Evolutionary conservation across 225 moss, liverwort and hornwort species (phyloP).

Genomic region (Sphagnum tenellum): DNA sequence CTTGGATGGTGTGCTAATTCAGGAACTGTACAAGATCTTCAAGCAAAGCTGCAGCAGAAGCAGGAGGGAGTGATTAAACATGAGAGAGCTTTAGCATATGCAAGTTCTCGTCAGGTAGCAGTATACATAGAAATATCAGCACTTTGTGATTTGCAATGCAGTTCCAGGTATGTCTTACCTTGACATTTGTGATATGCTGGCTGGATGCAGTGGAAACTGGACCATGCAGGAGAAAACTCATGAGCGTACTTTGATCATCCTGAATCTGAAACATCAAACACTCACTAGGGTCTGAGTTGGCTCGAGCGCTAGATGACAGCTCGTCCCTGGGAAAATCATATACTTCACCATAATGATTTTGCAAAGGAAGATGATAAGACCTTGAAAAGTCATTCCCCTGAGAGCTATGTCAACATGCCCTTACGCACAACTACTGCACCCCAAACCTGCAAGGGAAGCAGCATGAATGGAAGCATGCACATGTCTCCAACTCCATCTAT

Average conservation of each 20-base stretch:
- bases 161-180: too few species aligned
- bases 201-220: constrained; percentile 57
- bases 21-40: constrained; percentile 63
- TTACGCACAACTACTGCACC: too few species aligned
- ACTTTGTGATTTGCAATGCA: too few species aligned
- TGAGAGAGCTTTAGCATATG: constrained; percentile 82
- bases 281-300: constrained; percentile 97
- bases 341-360: constrained; percentile 13
- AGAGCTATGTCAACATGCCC: too few species aligned
- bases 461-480: too few species aligned
- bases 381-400: too few species aligned
- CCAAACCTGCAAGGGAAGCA: too few species aligned
- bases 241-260: constrained; percentile 57
- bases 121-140: too few species aligned
- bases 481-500: too few species aligned
- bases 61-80: constrained; percentile 78
- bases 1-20: constrained; percentile 72
- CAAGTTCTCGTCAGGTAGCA: constrained; percentile 57
- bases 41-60: constrained; percentile 70
- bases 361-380: background rate
- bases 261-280: constrained; percentile 40
- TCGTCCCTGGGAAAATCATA: constrained; percentile 80
- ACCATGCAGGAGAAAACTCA: constrained; percentile 15
- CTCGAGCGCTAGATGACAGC: constrained; percentile 95
- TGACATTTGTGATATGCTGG: too few species aligned